Conservation (phyloP, 2,329 filamentous ascomycete genomes). For the Aplosporella prunicola region DNA sequence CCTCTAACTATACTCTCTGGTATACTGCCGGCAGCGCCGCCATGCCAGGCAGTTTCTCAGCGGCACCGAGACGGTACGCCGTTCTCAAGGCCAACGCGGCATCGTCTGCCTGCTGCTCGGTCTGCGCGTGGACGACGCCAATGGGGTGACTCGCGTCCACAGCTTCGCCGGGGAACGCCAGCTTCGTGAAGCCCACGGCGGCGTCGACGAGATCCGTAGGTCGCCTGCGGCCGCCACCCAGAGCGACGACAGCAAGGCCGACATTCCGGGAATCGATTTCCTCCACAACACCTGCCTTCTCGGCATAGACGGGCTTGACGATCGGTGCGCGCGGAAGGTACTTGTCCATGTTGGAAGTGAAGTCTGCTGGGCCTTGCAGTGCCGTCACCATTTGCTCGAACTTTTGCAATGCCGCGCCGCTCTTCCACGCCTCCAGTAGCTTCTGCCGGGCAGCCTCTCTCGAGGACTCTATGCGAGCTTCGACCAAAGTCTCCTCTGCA, state of each 20-base stretch:
- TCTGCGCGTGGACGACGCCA: conserved; percentile 7
- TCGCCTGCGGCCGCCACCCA: conserved; percentile 7
- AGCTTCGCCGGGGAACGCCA: conserved; percentile 6
- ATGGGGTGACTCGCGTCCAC: background rate
- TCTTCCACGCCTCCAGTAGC: conserved; percentile 8
- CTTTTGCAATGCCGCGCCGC: conserved; percentile 3
- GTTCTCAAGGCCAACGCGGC: conserved; percentile 5
- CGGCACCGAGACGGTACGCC: conserved; percentile 3
- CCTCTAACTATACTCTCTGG: too few relatives aligned
- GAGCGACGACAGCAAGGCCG: conserved; percentile 9
- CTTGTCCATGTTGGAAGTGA: background rate
- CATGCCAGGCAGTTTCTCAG: too few relatives aligned
- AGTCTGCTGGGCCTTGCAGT: conserved; percentile 4
- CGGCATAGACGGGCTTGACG: conserved; percentile 2
- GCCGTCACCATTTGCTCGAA: conserved; percentile 6
- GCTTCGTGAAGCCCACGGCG: conserved; percentile 5
- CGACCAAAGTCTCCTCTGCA: conserved; percentile 9
- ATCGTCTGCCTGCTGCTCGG: conserved; percentile 3
- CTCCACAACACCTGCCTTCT: conserved; percentile 2
- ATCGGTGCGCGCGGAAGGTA: conserved; percentile 4
- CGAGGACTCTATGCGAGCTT: background rate
- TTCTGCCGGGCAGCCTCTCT: conserved; percentile 1
- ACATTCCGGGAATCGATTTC: conserved; percentile 8
- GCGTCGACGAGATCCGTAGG: conserved; percentile 6
- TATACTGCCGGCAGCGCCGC: too few relatives aligned